These are phyloP conservation scores for Colletotrichum cuscutae DNA, from an alignment of 2,329 filamentous ascomycete genomes.

Conservation along the genomic window DNA sequence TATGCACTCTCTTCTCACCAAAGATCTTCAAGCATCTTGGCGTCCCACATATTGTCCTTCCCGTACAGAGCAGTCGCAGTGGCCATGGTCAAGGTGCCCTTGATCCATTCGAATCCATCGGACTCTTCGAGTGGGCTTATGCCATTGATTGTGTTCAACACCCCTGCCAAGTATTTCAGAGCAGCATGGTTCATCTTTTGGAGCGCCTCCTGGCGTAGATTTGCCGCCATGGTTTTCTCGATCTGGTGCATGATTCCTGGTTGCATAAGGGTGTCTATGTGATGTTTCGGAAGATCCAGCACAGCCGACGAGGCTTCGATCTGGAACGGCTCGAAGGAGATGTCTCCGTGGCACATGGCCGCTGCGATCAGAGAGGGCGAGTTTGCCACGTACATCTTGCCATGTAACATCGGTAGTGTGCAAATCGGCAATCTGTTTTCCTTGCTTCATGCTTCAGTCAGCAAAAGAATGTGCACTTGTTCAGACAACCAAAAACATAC, in stretches of 20 bases:
- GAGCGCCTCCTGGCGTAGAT: conserved; percentile 45
- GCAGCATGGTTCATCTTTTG: conserved; percentile 48
- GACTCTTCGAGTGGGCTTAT: conserved; percentile 39
- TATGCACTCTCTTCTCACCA: conserved; percentile 41
- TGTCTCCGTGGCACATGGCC: conserved; percentile 52
- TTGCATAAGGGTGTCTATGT: conserved; percentile 34
- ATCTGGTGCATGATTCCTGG: conserved; percentile 45
- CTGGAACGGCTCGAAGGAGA: conserved; percentile 56
- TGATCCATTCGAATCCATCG: conserved; percentile 51
- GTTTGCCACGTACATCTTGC: conserved; percentile 57
- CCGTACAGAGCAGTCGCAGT: conserved; percentile 54
- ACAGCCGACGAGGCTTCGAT: conserved; percentile 49
- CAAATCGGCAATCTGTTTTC: conserved; percentile 47
- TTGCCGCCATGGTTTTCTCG: conserved; percentile 48
- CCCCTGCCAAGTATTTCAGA: conserved; percentile 44
- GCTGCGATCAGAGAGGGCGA: conserved; percentile 51
- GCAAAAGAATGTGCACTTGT: not conserved
- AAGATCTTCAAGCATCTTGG: conserved; percentile 45
- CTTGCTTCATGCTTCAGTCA: conserved; percentile 33
- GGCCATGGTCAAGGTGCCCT: conserved; percentile 48
- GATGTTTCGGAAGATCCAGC: conserved; percentile 46
- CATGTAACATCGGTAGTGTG: conserved; percentile 55
- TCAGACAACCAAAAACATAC: conserved; percentile 40
- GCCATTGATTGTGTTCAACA: conserved; percentile 40
- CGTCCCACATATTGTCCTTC: conserved; percentile 47